Conservation (phyloP, 257 asterid species). For the Plantago elongata region DNA sequence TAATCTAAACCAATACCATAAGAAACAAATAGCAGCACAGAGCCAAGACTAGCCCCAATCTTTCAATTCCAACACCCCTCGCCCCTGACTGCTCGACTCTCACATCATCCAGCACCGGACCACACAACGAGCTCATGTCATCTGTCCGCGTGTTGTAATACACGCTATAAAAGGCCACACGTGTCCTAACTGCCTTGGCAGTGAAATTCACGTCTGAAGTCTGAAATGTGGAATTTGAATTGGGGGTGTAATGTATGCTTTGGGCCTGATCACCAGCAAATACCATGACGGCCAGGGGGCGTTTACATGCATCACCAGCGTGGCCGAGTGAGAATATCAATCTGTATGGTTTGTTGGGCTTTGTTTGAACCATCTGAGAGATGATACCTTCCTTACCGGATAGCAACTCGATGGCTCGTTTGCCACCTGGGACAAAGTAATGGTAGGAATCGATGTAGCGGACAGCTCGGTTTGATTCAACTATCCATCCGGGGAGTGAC, state of each 20-base stretch:
- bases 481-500: conserved; percentile 93
- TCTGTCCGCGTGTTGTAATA: conserved; percentile 90
- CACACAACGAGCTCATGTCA: conserved; percentile 89
- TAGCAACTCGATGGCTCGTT: conserved; percentile 74
- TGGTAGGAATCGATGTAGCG: conserved; percentile 79
- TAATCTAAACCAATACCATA: conserved; percentile 13
- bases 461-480: conserved; percentile 89
- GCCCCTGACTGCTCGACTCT: conserved; percentile 57
- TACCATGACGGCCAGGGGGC: conserved; percentile 84
- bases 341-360: conserved; percentile 60
- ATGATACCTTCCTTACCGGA: conserved; percentile 93
- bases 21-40: conserved; percentile 4
- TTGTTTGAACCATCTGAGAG: conserved; percentile 88
- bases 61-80: conserved; percentile 12
- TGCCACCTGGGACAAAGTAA: conserved; percentile 73
- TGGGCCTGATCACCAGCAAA: conserved; percentile 52
- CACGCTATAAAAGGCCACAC: conserved; percentile 79
- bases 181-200: conserved; percentile 73
- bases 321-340: conserved; percentile 71
- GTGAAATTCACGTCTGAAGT: conserved; percentile 59
- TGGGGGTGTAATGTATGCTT: conserved; percentile 35
- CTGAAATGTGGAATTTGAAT: conserved; percentile 49
- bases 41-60: conserved; percentile 25
- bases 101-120: conserved; percentile 91
- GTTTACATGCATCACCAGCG: conserved; percentile 77